Base-by-base conservation (phyloP, 2,329 filamentous ascomycete genomes). In the Botrytis hyacinthi region DNA sequence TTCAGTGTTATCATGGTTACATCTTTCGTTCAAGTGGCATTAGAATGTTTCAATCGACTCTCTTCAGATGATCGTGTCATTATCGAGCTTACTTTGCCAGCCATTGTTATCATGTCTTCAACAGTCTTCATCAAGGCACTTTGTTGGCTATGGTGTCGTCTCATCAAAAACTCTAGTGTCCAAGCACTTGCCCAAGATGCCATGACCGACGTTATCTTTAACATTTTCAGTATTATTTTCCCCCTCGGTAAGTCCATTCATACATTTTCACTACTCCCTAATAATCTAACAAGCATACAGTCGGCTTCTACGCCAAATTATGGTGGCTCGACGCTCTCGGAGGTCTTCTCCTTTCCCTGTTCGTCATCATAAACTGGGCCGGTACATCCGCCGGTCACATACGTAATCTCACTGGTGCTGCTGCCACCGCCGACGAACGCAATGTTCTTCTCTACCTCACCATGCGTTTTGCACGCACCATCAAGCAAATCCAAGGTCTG, bases 321-420 rank as follows among this genome's bases (percentile, higher is more conserved):
- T 92, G 90, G 90, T 92, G 90, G 90, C 84, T 92, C 22, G 90
- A 92, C 79, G 83, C 85, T 9, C 83, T 87, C 0, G 90, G 90
- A 72, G 90, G 90, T 5, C 86, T 87, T 0, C 78, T 91, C 0
- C 83, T 92, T 0, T 91, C 90, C 0, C 81, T 91, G 7, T 91
- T 87, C 82, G 91, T 92, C 80, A 91, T 92, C 77, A 89, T 87
- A 81, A 90, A 92, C 81, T 92, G 90, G 90, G 87, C 87, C 1
- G 84, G 85, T 63, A 92, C 90, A 0, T 88, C 86, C 74, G 84
- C 89, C 66, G 84, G 88, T 72, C 90, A 90, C 76, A 85, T 91
- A 65, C 86, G 85, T 1, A 85, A 88, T 3, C 82, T 91, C 8
- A 88, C 87, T 0, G 89, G 89, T n/a, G 84, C 87, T 70, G 87